phyloP scores from a whole-genome alignment of 495 filamentous ascomycete genomes.

The Penicillium samsonianum region DNA sequence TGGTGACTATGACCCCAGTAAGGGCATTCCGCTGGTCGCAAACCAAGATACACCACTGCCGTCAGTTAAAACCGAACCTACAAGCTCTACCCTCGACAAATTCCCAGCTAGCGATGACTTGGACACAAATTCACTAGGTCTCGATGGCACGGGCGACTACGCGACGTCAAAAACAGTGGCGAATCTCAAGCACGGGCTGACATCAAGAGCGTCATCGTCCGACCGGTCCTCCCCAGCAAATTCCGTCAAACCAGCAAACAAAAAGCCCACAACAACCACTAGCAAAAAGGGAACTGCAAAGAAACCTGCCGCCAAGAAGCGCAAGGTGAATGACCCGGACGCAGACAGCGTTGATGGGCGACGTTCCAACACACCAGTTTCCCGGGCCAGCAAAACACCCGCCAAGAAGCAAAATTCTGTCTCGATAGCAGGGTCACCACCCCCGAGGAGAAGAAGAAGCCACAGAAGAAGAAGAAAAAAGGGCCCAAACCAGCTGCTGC shows the following conservation, averaged over 20 bases:
- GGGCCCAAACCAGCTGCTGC: constrained; percentile 9
- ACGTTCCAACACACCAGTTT: constrained; percentile 49
- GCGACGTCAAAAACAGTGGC: constrained; percentile 45
- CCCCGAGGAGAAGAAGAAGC: constrained; percentile 41
- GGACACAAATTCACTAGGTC: constrained; percentile 27
- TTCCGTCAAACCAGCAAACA: constrained; percentile 37
- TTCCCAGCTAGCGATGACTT: constrained; percentile 33
- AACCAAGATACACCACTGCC: constrained; percentile 25
- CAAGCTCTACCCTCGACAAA: constrained; percentile 32
- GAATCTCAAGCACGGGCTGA: constrained; percentile 40
- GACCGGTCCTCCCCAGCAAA: constrained; percentile 40
- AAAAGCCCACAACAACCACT: constrained; percentile 38
- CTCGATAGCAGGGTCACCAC: constrained; percentile 42
- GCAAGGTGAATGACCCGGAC: constrained; percentile 52
- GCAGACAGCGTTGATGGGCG: constrained; percentile 45
- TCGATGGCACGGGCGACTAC: constrained; percentile 39
- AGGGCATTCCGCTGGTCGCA: constrained; percentile 9
- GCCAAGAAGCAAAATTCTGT: constrained; percentile 45
- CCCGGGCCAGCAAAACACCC: constrained; percentile 52
- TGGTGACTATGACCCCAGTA: constrained; percentile 17
- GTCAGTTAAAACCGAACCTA: constrained; percentile 42
- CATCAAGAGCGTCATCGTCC: constrained; percentile 17
- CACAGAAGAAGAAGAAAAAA: constrained; percentile 28
- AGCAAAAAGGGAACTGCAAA: constrained; percentile 60
- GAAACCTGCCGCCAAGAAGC: constrained; percentile 59